Evolutionary conservation across 129 eudicot species (phyloP), one percentile per base, ranked within the genome.

Genomic region (Arctium lappa): DNA sequence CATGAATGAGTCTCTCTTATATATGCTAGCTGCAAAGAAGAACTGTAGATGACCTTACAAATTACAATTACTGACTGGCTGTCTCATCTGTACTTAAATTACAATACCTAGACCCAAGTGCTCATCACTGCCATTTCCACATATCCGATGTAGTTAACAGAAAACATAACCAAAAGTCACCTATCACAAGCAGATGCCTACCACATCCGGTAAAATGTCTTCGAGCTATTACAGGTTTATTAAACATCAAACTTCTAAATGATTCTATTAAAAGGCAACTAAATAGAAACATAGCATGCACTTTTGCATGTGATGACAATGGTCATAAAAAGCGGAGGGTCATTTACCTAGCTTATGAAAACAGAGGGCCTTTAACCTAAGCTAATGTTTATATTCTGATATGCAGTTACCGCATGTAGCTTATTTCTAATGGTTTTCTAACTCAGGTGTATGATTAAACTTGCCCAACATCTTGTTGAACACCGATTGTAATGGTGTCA

Each of bases 401-500:
- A 63, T 63, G 69, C 69, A 63, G 4, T 63, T 63, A 63, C 30
- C 69, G 18, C 8, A 63, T 1, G 9, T 63, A 63, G 69, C 69
- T 63, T n/a, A 22, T 22, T 63, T 63, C 69, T 63, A 63, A 16
- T 18, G 6, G 69, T 18, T 5, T 63, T 63, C 56, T 27, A 78
- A 63, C 73, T 78, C 81, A 10, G n/a, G 4, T 50, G 31, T 63
- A n/a, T 62, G 2, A 63, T 22, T 63, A 63, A 40, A 65, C 33
- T 30, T 66, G 39, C 63, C 53, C 18, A 66, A 66, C 44, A 78
- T 63, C 81, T 78, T 78, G 13, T 18, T 78, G 73, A 62, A 78
- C 3, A 34, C 18, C 18, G 36, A 16, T 13, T 18, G 50, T 62
- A 27, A 22, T 22, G 31, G 31, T 63, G n/a, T 75, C 15, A 42